Base-by-base conservation (phyloP, 106 monocot species). In the Phalaenopsis aphrodite region DNA sequence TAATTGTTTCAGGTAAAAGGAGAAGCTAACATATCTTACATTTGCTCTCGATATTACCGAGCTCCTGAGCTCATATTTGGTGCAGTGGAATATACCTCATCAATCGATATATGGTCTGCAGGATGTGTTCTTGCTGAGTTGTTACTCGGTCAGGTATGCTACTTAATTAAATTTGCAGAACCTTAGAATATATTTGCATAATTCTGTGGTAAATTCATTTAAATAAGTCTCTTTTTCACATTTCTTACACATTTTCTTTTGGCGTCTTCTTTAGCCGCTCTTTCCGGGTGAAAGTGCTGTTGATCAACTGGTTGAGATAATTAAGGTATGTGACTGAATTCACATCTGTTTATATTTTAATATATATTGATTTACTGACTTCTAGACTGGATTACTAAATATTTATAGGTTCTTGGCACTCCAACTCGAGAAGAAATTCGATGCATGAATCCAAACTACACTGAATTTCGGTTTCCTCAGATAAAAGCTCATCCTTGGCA, bases 51-150 rank as follows among this genome's bases (percentile, higher is more conserved):
- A 43, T 95, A 95, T 85, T 95, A 95, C 61, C 89, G 95, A 79
- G 95, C 95, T 71, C 95, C 95, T 39, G 95, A 95, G 83, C 95
- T 95, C 49, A 95, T 95, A 42, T 95, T 95, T 85, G 95, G 95
- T 83, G 95, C 95, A 42, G 91, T 91, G 8, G 95, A 93, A 72
- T 95, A 95, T 81, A 91, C 93, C 16, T 93, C 93, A 61, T 88
- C 95, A 17, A 95, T 95, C 82, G 95, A 95, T 82, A 93, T 95
- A 77, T 95, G 95, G 95, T 95, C 95, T 65, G 93, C 95, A 45
- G 95, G 95, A 42, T 95, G 95, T 88, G 93, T 95, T 84, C 95
- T 95, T 80, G 95, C 95, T n/a, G 95, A 95, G 74, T 79, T 95
- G 75, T 91, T 95, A 74, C 95, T 95, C 87, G 95, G 95, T 18